These are phyloP conservation scores for Kitagawia praeruptora DNA, from an alignment of 129 eudicot genomes.

Conservation along the genomic window DNA sequence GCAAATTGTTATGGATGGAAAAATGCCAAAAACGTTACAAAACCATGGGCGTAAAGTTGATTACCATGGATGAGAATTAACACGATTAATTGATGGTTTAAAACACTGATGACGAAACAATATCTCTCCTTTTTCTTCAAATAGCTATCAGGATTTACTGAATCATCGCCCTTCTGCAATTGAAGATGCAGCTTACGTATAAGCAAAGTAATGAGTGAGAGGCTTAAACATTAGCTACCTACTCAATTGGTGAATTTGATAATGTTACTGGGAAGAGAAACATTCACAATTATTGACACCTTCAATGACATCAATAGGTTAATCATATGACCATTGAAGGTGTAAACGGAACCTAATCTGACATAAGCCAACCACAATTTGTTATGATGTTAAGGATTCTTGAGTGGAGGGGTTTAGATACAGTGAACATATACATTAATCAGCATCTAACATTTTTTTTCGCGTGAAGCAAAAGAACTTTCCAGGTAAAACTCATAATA, in stretches of 20 bases:
- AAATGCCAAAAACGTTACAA: background rate
- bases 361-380: slow-evolving; percentile 1
- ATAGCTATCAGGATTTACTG: slow-evolving; percentile 13
- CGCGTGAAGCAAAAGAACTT: background rate
- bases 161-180: slow-evolving; percentile 10
- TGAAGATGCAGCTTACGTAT: slow-evolving; percentile 11
- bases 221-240: slow-evolving; percentile 3
- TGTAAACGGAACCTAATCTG: slow-evolving; percentile 10
- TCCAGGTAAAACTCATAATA: background rate
- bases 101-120: slow-evolving; percentile 13
- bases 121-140: slow-evolving; percentile 6
- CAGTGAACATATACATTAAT: background rate
- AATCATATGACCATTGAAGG: slow-evolving; percentile 20
- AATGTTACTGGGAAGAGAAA: slow-evolving; percentile 5
- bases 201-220: slow-evolving; percentile 9
- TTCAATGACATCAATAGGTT: slow-evolving; percentile 15
- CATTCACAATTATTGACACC: slow-evolving; percentile 12
- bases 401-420: background rate
- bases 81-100: slow-evolving; percentile 5
- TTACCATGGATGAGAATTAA: slow-evolving; percentile 5
- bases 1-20: background rate
- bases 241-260: background rate
- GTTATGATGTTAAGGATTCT: background rate
- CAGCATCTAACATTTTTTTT: background rate
- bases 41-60: slow-evolving; percentile 10